Percentiles rank a stretch among this genome's conserved stretches.
These are phyloP conservation scores for Graphilbum ipis-grandicollis DNA, from an alignment of 2,329 filamentous ascomycete genomes.

Conservation along the genomic window DNA sequence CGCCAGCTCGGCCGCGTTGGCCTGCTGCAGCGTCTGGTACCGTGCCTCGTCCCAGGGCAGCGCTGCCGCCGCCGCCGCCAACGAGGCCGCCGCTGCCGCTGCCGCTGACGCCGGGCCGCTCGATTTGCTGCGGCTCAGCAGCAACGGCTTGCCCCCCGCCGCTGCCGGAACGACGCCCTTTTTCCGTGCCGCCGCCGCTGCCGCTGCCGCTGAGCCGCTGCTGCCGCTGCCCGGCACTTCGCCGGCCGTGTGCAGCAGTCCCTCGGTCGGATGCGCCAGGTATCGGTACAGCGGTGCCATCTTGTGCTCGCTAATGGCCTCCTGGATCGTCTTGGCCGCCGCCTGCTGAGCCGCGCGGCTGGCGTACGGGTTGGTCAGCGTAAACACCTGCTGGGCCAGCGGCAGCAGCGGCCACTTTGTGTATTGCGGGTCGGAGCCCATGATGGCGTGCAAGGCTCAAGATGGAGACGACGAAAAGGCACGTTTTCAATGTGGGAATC, in stretches of 20 bases:
- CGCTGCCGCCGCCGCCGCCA: slow-evolving; percentile 44
- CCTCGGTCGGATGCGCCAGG: slow-evolving; percentile 65
- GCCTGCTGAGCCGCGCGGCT: slow-evolving; percentile 48
- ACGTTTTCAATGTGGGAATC: no score
- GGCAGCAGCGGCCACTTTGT: slow-evolving; percentile 70
- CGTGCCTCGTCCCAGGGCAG: slow-evolving; percentile 83
- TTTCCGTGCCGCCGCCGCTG: slow-evolving; percentile 8
- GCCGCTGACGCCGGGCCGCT: slow-evolving; percentile 59
- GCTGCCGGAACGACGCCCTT: no score
- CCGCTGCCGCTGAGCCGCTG: no score
- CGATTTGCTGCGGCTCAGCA: slow-evolving; percentile 48
- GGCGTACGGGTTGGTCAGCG: slow-evolving; percentile 65
- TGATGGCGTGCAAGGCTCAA: slow-evolving; percentile 25
- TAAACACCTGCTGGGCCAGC: slow-evolving; percentile 73
- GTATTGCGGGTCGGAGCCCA: slow-evolving; percentile 70
- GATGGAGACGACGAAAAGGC: neutral
- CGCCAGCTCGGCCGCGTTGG: slow-evolving; percentile 64
- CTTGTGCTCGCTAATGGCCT: slow-evolving; percentile 68
- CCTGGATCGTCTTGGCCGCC: slow-evolving; percentile 57
- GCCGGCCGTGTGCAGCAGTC: slow-evolving; percentile 61
- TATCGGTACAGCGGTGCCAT: slow-evolving; percentile 81
- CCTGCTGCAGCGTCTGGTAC: slow-evolving; percentile 59
- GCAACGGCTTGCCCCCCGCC: no score
- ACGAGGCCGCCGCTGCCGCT: no score
- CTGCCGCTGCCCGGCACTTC: slow-evolving; percentile 17